Evolutionary conservation across 768 basidiomycete genomes (phyloP).

Genomic region (Termitomyces sp.): DNA sequence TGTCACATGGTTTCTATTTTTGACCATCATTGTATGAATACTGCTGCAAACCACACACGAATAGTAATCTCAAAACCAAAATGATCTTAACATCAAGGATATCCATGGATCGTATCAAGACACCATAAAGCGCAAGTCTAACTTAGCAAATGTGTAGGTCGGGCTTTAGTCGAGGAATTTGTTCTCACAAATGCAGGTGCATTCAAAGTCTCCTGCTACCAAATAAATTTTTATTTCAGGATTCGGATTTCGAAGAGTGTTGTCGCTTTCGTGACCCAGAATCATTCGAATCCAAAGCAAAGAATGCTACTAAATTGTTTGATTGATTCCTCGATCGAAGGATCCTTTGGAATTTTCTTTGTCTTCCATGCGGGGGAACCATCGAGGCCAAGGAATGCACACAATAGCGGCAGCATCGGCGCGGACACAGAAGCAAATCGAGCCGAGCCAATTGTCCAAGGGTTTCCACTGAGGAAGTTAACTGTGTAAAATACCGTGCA

Average conservation of each 20-base stretch:
- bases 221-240: slow-evolving; percentile 41
- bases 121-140: background rate
- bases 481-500: background rate
- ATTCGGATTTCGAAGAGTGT: slow-evolving; percentile 32
- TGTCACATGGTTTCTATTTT: slow-evolving; percentile 6
- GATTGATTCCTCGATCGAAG: slow-evolving; percentile 26
- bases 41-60: too few species aligned
- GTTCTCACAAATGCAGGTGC: slow-evolving; percentile 41
- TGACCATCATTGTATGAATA: background rate
- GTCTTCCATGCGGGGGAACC: slow-evolving; percentile 45
- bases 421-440: slow-evolving; percentile 49
- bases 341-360: slow-evolving; percentile 37
- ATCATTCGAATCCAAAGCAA: background rate
- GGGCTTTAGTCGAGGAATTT: background rate
- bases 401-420: slow-evolving; percentile 38
- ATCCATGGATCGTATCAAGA: background rate
- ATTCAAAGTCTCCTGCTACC: slow-evolving; percentile 51
- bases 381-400: slow-evolving; percentile 33
- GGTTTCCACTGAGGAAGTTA: slow-evolving; percentile 37
- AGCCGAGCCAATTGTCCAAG: slow-evolving; percentile 40
- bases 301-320: background rate
- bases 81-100: too few species aligned
- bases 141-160: background rate
- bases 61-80: too few species aligned
- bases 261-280: slow-evolving; percentile 31